Percentiles rank a stretch among this genome's conserved stretches.
Evolutionary conservation across 2,329 filamentous ascomycete genomes (phyloP).

Genomic region (Aspergillus quadricinctus): DNA sequence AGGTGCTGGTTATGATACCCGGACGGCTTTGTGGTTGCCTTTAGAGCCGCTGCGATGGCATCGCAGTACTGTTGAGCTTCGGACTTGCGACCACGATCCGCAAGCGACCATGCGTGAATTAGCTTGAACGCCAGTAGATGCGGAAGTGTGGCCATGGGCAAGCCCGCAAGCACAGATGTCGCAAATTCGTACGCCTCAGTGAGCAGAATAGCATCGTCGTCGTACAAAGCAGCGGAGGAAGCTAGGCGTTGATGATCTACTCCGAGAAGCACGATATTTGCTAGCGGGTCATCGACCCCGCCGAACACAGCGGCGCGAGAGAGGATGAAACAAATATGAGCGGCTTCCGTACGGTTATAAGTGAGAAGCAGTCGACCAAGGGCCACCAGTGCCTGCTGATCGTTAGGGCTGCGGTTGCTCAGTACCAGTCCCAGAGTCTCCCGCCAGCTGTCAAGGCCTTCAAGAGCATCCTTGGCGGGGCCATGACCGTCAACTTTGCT

Average conservation of each 20-base stretch:
- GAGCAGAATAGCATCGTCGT: constrained; percentile 83
- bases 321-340: constrained; percentile 91
- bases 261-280: constrained; percentile 78
- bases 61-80: constrained; percentile 93
- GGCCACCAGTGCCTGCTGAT: constrained; percentile 70
- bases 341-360: constrained; percentile 86
- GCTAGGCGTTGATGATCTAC: constrained; percentile 71
- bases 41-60: constrained; percentile 69
- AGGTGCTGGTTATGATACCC: constrained; percentile 78
- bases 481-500: constrained; percentile 62
- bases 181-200: constrained; percentile 96
- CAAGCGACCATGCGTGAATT: constrained; percentile 76
- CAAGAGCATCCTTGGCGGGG: constrained; percentile 66
- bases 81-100: constrained; percentile 74
- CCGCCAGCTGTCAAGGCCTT: constrained; percentile 88
- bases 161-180: constrained; percentile 62
- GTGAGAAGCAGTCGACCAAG: constrained; percentile 76
- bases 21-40: constrained; percentile 75
- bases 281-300: constrained; percentile 74
- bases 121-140: constrained; percentile 90
- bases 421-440: constrained; percentile 83
- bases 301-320: constrained; percentile 70
- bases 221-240: constrained; percentile 64
- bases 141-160: constrained; percentile 59
- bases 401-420: constrained; percentile 79